Evolutionary conservation across 2,329 filamentous ascomycete species (phyloP).

Genomic region (Thelonectria rubi): DNA sequence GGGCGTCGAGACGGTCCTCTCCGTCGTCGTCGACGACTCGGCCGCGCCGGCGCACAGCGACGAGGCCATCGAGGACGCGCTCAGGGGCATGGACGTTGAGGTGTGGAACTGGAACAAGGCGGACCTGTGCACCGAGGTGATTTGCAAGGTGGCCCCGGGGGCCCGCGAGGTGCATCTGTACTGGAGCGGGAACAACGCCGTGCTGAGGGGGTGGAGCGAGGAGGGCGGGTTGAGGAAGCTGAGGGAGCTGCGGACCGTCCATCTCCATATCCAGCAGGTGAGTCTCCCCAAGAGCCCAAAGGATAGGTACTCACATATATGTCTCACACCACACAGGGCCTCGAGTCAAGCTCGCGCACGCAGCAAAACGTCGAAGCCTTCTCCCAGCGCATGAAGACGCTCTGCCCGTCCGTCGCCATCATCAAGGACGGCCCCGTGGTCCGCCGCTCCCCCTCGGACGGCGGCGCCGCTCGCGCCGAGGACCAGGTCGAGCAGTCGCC

Average conservation of each 20-base stretch:
- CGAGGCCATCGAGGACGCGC: constrained; percentile 20
- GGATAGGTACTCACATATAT: not conserved
- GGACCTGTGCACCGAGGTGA: constrained; percentile 22
- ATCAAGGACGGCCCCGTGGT: not conserved
- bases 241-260: not conserved
- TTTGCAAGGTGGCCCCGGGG: not conserved
- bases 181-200: constrained; percentile 20
- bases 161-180: constrained; percentile 13
- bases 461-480: constrained; percentile 10
- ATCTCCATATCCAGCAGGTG: constrained; percentile 15
- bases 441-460: not conserved
- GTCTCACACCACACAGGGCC: not conserved
- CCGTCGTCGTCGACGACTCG: constrained; percentile 11
- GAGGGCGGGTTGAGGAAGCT: constrained; percentile 10
- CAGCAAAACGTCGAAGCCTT: constrained; percentile 7
- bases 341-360: not conserved
- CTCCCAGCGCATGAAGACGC: not conserved
- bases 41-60: constrained; percentile 12
- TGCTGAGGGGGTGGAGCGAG: constrained; percentile 18
- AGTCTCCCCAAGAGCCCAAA: not conserved
- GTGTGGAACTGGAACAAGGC: constrained; percentile 25
- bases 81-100: constrained; percentile 4
- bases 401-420: constrained; percentile 3
- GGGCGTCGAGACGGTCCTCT: not conserved
- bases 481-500: constrained; percentile 28